Conservation (phyloP, 805 yeast species). For the Blastobotrys robertii region DNA sequence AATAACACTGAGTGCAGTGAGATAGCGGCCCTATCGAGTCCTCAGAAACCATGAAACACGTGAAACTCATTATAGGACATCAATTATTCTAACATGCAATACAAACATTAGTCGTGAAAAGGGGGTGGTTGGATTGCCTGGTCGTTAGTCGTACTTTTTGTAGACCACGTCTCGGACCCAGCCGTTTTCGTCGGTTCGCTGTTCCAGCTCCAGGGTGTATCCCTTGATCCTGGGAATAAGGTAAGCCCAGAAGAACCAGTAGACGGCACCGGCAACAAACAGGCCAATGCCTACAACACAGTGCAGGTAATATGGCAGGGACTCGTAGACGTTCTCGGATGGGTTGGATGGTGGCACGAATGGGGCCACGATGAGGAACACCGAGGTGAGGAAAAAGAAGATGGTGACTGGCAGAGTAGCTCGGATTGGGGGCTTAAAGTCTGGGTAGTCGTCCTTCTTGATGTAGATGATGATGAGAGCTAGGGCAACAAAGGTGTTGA, state of each 20-base stretch:
- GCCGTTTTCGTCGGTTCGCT: slow-evolving; percentile 8
- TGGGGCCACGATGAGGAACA: slow-evolving; percentile 67
- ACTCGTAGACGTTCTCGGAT: slow-evolving; percentile 59
- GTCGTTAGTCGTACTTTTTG: neutral
- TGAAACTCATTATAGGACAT: too few species aligned
- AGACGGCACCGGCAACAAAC: slow-evolving; percentile 45
- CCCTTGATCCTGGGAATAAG: slow-evolving; percentile 40
- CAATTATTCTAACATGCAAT: too few species aligned
- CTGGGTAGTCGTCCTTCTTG: slow-evolving; percentile 37
- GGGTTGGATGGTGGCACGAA: slow-evolving; percentile 56
- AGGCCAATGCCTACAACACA: slow-evolving; percentile 78
- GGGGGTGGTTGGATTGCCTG: too few species aligned
- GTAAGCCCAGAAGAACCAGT: slow-evolving; percentile 58
- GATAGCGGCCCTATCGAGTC: too few species aligned
- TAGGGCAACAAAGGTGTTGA: slow-evolving; percentile 52
- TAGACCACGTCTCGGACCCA: slow-evolving; percentile 6
- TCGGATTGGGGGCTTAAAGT: slow-evolving; percentile 65
- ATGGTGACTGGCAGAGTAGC: slow-evolving; percentile 53
- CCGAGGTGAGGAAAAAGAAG: slow-evolving; percentile 55
- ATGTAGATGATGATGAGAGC: slow-evolving; percentile 54
- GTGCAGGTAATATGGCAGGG: slow-evolving; percentile 67
- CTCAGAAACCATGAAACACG: too few species aligned
- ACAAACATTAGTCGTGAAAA: too few species aligned
- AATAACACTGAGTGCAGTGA: too few species aligned
- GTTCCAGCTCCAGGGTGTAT: slow-evolving; percentile 14